phyloP scores from a whole-genome alignment of 83 land plant species.

The Diphasiastrum complanatum region DNA sequence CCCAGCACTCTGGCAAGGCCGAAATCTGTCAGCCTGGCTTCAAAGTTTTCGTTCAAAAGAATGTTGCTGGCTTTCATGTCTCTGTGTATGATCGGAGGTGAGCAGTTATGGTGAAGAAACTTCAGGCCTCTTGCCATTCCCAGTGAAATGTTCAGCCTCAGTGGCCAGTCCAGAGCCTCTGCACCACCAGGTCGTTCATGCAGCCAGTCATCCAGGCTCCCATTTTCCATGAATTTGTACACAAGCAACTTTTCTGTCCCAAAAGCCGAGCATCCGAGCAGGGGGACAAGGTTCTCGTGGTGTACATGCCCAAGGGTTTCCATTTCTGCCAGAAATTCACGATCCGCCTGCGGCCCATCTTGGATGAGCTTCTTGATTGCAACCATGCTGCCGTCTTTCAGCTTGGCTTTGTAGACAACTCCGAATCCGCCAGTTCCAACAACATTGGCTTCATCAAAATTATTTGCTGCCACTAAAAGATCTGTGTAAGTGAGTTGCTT shows the following conservation, averaged over 20 bases:
- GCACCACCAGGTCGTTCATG: slow-evolving; percentile 11
- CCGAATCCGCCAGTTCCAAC: no score
- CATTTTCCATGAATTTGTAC: no score
- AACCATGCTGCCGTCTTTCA: slow-evolving; percentile 1
- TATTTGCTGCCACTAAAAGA: slow-evolving; percentile 4
- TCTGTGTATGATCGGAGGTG: no score
- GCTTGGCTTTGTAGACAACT: no score
- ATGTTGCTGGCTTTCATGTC: no score
- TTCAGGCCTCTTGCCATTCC: slow-evolving; percentile 13
- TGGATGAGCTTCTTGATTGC: slow-evolving; percentile 17
- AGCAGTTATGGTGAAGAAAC: slow-evolving; percentile 13
- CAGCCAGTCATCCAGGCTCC: slow-evolving; percentile 15
- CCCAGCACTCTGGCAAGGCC: slow-evolving; percentile 13
- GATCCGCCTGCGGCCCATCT: slow-evolving; percentile 15
- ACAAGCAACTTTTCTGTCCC: slow-evolving; percentile 12
- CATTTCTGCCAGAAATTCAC: slow-evolving; percentile 13
- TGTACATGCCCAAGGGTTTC: no score
- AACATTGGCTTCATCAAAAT: slow-evolving; percentile 10
- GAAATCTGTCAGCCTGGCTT: slow-evolving; percentile 6
- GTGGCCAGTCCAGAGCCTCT: slow-evolving; percentile 9
- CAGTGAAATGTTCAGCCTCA: no score
- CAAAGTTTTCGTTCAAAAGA: slow-evolving; percentile 7
- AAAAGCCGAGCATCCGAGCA: slow-evolving; percentile 8
- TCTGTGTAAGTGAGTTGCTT: no score
- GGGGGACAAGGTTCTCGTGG: slow-evolving; percentile 13